Evolutionary conservation across 805 yeast species (phyloP).

Genomic region (Phaffomyces antillensis): DNA sequence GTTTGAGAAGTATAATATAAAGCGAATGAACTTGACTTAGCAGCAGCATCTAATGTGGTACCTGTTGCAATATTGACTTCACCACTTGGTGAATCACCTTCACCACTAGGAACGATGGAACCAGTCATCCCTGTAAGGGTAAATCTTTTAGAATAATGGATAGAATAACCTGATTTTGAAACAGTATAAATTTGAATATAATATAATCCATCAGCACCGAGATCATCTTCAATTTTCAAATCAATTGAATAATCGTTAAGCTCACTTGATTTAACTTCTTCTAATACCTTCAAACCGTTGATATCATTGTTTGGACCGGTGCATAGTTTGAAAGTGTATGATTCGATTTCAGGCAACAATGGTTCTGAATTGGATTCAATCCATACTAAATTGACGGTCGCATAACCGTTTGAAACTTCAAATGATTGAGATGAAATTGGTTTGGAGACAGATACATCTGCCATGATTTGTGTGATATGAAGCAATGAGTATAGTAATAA

Average conservation of each 20-base stretch:
- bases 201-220: constrained; percentile 60
- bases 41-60: constrained; percentile 30
- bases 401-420: constrained; percentile 20
- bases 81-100: constrained; percentile 35
- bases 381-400: constrained; percentile 38
- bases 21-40: constrained; percentile 46
- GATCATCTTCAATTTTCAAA: constrained; percentile 36
- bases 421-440: constrained; percentile 18
- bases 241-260: constrained; percentile 30
- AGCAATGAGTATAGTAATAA: not conserved
- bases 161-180: constrained; percentile 36
- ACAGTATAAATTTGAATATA: constrained; percentile 61
- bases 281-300: constrained; percentile 30
- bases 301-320: constrained; percentile 59
- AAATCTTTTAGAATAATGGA: constrained; percentile 66
- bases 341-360: constrained; percentile 32
- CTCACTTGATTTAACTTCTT: constrained; percentile 22
- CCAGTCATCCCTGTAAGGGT: constrained; percentile 70
- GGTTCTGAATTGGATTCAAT: constrained; percentile 47
- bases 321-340: constrained; percentile 52
- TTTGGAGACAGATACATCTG: constrained; percentile 25
- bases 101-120: constrained; percentile 33
- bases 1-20: constrained; percentile 74
- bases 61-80: constrained; percentile 28
- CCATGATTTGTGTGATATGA: not conserved